Percentiles rank a stretch among this genome's conserved stretches.
Conservation (phyloP, 2,329 filamentous ascomycete species). For the Aspergillus fumigatiaffinis region DNA sequence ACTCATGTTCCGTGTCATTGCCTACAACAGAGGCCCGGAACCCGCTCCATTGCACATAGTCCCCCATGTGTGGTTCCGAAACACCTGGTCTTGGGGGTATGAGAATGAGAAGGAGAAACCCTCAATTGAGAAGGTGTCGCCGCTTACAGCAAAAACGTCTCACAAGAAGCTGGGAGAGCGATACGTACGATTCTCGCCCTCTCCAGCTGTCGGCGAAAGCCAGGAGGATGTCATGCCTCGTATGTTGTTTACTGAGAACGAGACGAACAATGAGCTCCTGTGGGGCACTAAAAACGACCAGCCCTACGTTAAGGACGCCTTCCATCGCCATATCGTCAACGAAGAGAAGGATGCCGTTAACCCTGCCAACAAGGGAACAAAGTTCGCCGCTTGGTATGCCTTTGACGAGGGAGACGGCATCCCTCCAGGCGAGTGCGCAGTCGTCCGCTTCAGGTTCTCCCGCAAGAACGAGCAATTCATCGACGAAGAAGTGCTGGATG, state of each 20-base stretch:
- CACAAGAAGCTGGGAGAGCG: conserved; percentile 78
- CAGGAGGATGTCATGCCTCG: conserved; percentile 81
- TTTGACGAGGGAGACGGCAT: conserved; percentile 90
- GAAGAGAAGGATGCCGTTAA: conserved; percentile 78
- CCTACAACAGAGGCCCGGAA: conserved; percentile 91
- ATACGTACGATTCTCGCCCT: conserved; percentile 81
- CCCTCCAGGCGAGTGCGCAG: conserved; percentile 84
- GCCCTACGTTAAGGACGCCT: conserved; percentile 90
- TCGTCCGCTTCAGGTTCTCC: conserved; percentile 87
- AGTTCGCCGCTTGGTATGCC: conserved; percentile 84
- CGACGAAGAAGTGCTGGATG: conserved; percentile 89
- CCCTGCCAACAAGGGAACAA: conserved; percentile 74
- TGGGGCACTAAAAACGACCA: conserved; percentile 76
- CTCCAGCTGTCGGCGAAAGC: conserved; percentile 74
- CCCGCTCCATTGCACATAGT: conserved; percentile 88
- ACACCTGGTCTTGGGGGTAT: conserved; percentile 93
- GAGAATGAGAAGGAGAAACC: conserved; percentile 75
- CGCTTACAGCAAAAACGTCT: conserved; percentile 68
- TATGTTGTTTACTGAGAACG: conserved; percentile 91
- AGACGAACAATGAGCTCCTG: conserved; percentile 77
- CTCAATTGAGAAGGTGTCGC: conserved; percentile 62
- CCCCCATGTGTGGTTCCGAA: conserved; percentile 94
- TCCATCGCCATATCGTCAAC: conserved; percentile 82
- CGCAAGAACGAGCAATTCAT: conserved; percentile 71
- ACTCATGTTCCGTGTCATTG: conserved; percentile 87